These are phyloP conservation scores for Amanita fuliginea DNA, from an alignment of 768 basidiomycete species.

Conservation along the genomic window DNA sequence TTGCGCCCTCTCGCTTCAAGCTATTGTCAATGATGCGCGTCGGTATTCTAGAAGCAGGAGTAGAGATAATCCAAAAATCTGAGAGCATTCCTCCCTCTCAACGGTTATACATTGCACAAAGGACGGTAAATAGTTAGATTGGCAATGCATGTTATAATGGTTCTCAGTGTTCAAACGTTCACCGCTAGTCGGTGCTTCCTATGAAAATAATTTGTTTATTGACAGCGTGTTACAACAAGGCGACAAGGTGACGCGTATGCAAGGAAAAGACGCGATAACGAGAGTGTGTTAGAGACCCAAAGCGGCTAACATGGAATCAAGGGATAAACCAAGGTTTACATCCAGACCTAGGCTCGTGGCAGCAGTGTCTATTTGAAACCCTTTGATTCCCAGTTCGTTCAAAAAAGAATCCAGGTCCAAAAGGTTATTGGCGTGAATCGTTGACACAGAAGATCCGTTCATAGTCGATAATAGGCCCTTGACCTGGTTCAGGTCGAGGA, in stretches of 20 bases:
- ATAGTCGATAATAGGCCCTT: not conserved
- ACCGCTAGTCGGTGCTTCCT: not conserved
- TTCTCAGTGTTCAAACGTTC: not conserved
- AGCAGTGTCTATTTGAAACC: slow-evolving; percentile 1
- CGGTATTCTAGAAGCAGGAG: slow-evolving; percentile 16
- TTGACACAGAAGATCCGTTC: not conserved
- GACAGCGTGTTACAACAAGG: not conserved
- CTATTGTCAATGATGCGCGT: slow-evolving; percentile 50
- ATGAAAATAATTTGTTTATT: slow-evolving; percentile 21
- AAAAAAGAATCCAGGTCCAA: not conserved
- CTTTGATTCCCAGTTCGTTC: slow-evolving; percentile 1
- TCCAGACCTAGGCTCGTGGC: not conserved
- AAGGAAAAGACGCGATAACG: not conserved
- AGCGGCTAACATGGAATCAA: not conserved
- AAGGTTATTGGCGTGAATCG: not conserved
- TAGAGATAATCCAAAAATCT: slow-evolving; percentile 11
- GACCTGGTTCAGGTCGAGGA: slow-evolving; percentile 3
- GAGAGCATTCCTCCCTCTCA: slow-evolving; percentile 8
- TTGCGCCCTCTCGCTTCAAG: slow-evolving; percentile 11
- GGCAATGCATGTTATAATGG: not conserved
- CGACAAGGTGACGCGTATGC: not conserved
- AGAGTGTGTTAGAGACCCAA: not conserved
- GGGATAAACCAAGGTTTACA: not conserved
- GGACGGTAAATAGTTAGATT: not conserved
- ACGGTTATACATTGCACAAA: slow-evolving; percentile 6